These are phyloP conservation scores for Mortierella hygrophila DNA, from an alignment of 192 early-diverging fungal species.

Conservation along the genomic window DNA sequence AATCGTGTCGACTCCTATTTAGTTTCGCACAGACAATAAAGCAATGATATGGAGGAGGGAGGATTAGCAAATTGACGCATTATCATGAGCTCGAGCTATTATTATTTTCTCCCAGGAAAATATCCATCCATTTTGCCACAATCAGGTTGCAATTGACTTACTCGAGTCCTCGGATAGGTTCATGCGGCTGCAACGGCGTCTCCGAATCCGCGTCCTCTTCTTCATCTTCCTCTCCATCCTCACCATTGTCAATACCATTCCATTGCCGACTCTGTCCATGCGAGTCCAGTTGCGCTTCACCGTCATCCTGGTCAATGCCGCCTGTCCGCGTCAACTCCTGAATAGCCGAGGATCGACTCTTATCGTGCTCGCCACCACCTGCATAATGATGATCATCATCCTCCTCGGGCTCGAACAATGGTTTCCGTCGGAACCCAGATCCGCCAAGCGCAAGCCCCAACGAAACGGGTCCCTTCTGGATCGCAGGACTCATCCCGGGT, in stretches of 20 bases:
- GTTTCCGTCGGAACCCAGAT: conserved; percentile 46
- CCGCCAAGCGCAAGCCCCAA: conserved; percentile 49
- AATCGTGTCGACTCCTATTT: conserved; percentile 48
- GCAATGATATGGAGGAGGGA: not conserved
- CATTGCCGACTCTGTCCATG: not conserved
- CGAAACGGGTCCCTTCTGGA: conserved; percentile 34
- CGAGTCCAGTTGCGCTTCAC: not conserved
- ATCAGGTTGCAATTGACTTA: not conserved
- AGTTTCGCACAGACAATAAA: not conserved
- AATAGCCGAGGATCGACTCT: not conserved
- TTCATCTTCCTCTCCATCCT: conserved; percentile 13
- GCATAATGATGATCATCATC: conserved; percentile 5
- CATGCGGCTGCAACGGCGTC: conserved; percentile 44
- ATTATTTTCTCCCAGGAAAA: not conserved
- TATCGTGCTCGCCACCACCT: conserved; percentile 3
- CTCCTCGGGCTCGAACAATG: conserved; percentile 43
- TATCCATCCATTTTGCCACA: not conserved
- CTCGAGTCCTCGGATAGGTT: conserved; percentile 47
- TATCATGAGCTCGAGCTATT: not conserved
- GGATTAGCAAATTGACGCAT: not conserved
- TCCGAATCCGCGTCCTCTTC: conserved; percentile 51
- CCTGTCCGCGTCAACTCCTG: conserved; percentile 21
- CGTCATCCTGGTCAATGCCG: not conserved
- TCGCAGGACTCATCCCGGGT: conserved; percentile 50
- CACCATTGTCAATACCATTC: not conserved